Evolutionary conservation across 192 early-diverging fungal genomes (phyloP), one percentile per base, ranked within the genome.

Genomic region (Backusella mclennaniae): DNA sequence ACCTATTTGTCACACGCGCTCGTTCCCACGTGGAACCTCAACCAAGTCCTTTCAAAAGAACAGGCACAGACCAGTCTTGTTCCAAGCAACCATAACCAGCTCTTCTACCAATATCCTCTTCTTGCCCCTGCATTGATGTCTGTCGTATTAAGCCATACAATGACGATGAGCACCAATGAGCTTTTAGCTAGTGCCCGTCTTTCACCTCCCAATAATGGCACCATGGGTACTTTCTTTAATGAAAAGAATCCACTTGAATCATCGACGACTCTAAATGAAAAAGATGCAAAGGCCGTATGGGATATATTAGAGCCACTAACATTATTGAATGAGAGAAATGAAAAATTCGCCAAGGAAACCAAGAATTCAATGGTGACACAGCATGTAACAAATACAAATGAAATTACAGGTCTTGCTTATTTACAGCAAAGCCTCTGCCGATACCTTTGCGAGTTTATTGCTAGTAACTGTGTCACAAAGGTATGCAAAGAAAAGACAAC

Each of bases 121-220:
- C 56, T 81, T 35, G 76, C 67, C 17, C 80, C 76, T 33, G 75
- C 80, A 4, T 71, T 81, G 29, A 77, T 81, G 76, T 81, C 80
- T n/a, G 77, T 81, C 36, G 73, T 81, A 4, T 38, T 81, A 44
- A 44, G 38, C 11, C 80, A 81, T 71, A 74, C 80, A 0, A 71
- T 81, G 72, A 66, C 35, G 19, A 74, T 81, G 76, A 74, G 59
- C 17, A 74, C 77, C 19, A 33, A 56, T 35, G 72, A 78, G 8
- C 38, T 78, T 17, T 23, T 74, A 41, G 53, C 52, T 23, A 74
- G 39, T 19, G 39, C 70, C 14, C 41, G 38, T 41, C 38, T 69
- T 11, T 23, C 35, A 14, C 35, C 68, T 36, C 31, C 19, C 31
- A 36, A 17, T 17, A 67, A 7, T 6, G 29, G 31, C 14, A 33